Percentiles rank a stretch among this genome's conserved stretches.
These are phyloP conservation scores for Ligustrum vulgare DNA, from an alignment of 257 asterid genomes.

Conservation along the genomic window DNA sequence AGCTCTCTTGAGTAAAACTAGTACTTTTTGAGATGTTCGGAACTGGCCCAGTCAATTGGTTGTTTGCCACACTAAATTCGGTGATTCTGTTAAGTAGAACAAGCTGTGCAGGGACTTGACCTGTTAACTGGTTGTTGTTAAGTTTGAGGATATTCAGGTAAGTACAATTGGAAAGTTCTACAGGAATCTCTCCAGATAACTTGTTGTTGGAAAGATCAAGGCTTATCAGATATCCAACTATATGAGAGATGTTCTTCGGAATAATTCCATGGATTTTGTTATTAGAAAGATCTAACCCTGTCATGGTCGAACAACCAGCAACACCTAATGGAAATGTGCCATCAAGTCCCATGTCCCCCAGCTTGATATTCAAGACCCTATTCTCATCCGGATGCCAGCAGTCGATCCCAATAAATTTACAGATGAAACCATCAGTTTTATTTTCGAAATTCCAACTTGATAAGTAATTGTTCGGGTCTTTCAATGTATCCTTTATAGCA, in stretches of 20 bases:
- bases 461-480: constrained; percentile 24
- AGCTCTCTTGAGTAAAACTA: constrained; percentile 22
- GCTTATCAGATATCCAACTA: neutral
- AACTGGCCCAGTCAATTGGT: constrained; percentile 11
- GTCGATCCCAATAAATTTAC: constrained; percentile 4
- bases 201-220: constrained; percentile 30
- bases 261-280: constrained; percentile 27
- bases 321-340: constrained; percentile 30
- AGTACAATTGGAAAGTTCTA: constrained; percentile 4
- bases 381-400: constrained; percentile 27
- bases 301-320: constrained; percentile 12
- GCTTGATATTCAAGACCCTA: constrained; percentile 13
- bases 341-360: constrained; percentile 9
- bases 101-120: constrained; percentile 18
- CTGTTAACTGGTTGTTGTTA: constrained; percentile 10
- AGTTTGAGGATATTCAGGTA: constrained; percentile 10
- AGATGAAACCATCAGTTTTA: constrained; percentile 13
- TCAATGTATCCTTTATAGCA: constrained; percentile 14
- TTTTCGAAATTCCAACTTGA: constrained; percentile 23
- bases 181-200: constrained; percentile 29
- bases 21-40: neutral
- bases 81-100: neutral
- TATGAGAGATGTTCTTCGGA: constrained; percentile 13
- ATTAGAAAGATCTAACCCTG: constrained; percentile 23
- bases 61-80: neutral